Evolutionary conservation across 306 rosid genomes (phyloP), one percentile per base, ranked within the genome.

Genomic region (Malus orientalis): DNA sequence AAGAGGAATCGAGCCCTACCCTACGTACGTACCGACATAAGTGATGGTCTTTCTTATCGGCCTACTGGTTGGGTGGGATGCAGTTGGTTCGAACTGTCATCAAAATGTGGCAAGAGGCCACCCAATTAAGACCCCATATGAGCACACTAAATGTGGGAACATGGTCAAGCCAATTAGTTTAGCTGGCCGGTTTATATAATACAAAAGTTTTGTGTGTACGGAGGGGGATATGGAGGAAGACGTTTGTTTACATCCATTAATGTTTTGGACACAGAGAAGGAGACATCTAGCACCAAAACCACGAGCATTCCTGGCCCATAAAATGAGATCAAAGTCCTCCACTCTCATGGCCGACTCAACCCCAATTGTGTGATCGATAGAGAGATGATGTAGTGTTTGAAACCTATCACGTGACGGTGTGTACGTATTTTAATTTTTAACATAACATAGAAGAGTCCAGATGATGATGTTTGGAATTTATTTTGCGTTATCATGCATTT

Each of bases 211-310:
- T 55, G 51, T 73, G 16, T 59, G 68, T 59, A 73, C 76, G 57
- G 57, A 25, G 27, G 68, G 76, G 76, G 16, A 1, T 59, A 40
- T 59, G 25, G 76, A 73, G 8, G 68, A 58, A 25, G 76, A 73
- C 76, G 57, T 73, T 40, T 73, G 57, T 22, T 73, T 40, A 23
- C 67, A 73, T 73, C 76, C 76, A 22, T 58, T 58, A 38, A 23
- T 73, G 67, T 73, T 38, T 36, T 66, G 55, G 40, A 59, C 76
- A 58, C 76, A 23, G 0, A 38, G 27, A 40, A 33, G 54, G 42
- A 23, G 76, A 73, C 76, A 73, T 40, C 76, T 23, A 14, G n/a
- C 6, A 27, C 68, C 68, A 73, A 4, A 40, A 2, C 67, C 55
- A 58, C 55, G 74, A 72, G 51, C 36, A 3, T n/a, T 40, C 75